phyloP scores from a whole-genome alignment of 2,329 filamentous ascomycete species.

The Cladosporium oxysporum region DNA sequence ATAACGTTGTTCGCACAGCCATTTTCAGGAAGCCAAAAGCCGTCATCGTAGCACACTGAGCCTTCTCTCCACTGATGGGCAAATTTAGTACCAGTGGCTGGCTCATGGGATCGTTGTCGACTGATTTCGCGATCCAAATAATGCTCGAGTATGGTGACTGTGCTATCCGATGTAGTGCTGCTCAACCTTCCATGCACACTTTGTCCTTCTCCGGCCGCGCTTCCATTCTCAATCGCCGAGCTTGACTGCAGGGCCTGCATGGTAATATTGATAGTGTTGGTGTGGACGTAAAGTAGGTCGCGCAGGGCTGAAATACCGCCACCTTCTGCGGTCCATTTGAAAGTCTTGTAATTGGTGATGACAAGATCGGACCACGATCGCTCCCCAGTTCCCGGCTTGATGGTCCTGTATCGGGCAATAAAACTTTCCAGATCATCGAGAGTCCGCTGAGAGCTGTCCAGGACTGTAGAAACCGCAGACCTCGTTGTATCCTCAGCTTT shows the following conservation, averaged over 20 bases:
- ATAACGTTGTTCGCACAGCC: conserved; percentile 16
- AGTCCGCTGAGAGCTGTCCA: conserved; percentile 43
- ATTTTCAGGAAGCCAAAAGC: not conserved
- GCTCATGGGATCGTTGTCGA: not conserved
- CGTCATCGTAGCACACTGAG: not conserved
- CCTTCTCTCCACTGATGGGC: not conserved
- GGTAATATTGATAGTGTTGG: conserved; percentile 42
- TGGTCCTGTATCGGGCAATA: conserved; percentile 48
- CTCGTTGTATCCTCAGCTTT: conserved; percentile 40
- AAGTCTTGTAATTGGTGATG: conserved; percentile 43
- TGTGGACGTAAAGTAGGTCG: conserved; percentile 47
- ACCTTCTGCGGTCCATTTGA: conserved; percentile 50
- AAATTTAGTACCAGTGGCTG: not conserved
- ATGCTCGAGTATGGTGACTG: conserved; percentile 24
- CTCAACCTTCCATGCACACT: conserved; percentile 17
- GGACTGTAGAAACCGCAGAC: conserved; percentile 42
- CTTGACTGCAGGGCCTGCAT: conserved; percentile 47
- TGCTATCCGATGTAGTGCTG: conserved; percentile 23
- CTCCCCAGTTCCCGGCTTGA: conserved; percentile 45
- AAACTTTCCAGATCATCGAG: conserved; percentile 48
- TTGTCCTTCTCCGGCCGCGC: conserved; percentile 24
- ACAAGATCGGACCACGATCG: conserved; percentile 48
- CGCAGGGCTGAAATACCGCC: conserved; percentile 44
- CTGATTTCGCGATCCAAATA: not conserved
- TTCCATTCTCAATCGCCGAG: conserved; percentile 34